Evolutionary conservation across 2,329 filamentous ascomycete genomes (phyloP), one percentile per base, ranked within the genome.

Genomic region (Plenodomus tracheiphilus): DNA sequence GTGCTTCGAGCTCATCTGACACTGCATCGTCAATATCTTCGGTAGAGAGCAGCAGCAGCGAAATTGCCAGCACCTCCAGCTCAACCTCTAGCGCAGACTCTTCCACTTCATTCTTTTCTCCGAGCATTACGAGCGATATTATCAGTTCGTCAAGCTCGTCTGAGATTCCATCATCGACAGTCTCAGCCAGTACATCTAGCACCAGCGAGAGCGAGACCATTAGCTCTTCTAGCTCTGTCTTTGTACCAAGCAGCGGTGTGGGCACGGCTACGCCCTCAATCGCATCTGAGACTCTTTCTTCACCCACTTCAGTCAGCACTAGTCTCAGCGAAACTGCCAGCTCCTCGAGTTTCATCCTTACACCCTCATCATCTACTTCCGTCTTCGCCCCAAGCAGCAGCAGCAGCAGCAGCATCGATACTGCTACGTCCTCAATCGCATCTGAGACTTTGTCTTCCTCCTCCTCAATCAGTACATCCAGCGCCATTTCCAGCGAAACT

Each of bases 281-380:
- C 32, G 32, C 15, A 5, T 36, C 17, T 15, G 32, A n/a, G 7
- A 36, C 13, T 15, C 17, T 15, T 13, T n/a, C 32, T 6, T 36
- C 13, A 10, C 10, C 22, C 5, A 5, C 22, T 10, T 25, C 22
- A 10, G 22, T 10, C 10, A 25, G 22, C 32, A 36, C 9, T 1
- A 46, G 13, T 18, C 21, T 20, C 18, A 40, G 25, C 19, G 38
- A 18, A 6, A 52, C 46, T 4, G 32, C 41, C 7, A 49, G 34
- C 25, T 17, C 36, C 15, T 11, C 10, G 16, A 39, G 36, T 15
- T 18, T 39, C 36, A 32, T 22, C 13, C 25, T 37, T 13, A 42
- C 32, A 4, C 18, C 1, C 17, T 39, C 37, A 10, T 39, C 20
- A 4, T 39, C 43, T 10, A 37, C 15, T n/a, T 46, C 42, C 7